Base-by-base conservation (phyloP, 352 stramenopile species). In the Pythium rishiriense region DNA sequence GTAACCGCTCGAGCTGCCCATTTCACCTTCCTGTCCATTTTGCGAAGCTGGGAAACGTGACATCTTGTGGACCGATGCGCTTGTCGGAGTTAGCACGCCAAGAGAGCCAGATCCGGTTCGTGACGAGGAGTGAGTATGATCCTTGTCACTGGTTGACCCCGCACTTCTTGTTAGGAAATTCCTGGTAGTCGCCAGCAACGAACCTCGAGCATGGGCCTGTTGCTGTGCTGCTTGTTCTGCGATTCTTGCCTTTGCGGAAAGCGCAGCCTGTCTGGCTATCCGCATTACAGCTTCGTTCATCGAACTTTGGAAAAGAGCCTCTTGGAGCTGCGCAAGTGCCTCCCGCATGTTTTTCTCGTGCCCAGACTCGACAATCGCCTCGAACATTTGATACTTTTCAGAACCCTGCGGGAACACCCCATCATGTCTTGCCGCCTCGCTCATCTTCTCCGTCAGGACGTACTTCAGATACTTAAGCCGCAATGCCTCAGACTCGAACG, bases 251-350 rank as follows among this genome's bases (percentile, higher is more conserved):
- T 93, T 90, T 10, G 85, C 85, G 0, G 83, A 93, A 41, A 94
- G 58, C 9, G 85, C 85, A 25, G 85, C 85, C 48, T 94, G 80
- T 39, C 85, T 83, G 0, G 85, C 85, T 60, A 94, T 91, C 42
- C 82, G 76, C 83, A 94, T 90, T 69, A 90, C 91, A 2, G 83
- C 85, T 53, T 93, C 82, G 54, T 89, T 87, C 50, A 92, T 73
- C 10, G 81, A 88, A 65, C 69, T 81, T 33, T 81, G 78, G 57
- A 94, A 93, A 14, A 93, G 68, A 26, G 73, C 76, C 39, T 90
- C 71, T 62, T 92, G 83, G 11, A 93, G 57, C 46, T 81, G 63
- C 29, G 70, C 67, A 9, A 93, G 61, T 17, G 79, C 78, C 5
- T 65, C 70, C n/a, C 73, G 74, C 80, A 94, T 92, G 31, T 75